Evolutionary conservation across 371 early-diverging fungal genomes (phyloP).

Genomic region (Mycotypha africana): DNA sequence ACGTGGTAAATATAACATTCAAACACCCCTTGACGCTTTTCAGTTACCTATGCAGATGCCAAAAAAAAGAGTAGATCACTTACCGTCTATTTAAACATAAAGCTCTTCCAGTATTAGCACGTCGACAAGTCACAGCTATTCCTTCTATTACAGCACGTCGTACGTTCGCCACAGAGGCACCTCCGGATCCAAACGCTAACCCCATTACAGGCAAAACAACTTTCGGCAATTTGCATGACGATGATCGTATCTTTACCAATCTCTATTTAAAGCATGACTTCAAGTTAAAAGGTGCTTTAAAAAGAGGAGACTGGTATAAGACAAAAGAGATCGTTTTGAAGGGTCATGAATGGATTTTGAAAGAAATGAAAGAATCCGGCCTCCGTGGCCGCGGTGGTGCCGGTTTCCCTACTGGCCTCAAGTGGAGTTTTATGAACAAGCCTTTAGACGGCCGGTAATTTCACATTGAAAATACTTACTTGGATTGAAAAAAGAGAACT

Average conservation of each 20-base stretch:
- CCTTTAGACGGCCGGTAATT: constrained; percentile 78
- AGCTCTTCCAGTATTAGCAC: constrained; percentile 19
- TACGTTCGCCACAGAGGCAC: constrained; percentile 40
- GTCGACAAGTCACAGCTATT: constrained; percentile 17
- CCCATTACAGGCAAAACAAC: constrained; percentile 46
- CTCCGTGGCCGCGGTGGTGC: constrained; percentile 97
- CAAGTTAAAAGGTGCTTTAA: constrained; percentile 81
- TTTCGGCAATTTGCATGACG: constrained; percentile 79
- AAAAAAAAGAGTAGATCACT: too few relatives aligned
- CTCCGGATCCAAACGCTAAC: constrained; percentile 43
- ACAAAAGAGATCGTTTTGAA: constrained; percentile 96
- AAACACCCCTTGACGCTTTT: too few relatives aligned
- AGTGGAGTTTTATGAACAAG: constrained; percentile 99
- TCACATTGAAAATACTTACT: neutral
- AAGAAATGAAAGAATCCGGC: constrained; percentile 95
- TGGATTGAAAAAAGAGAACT: neutral
- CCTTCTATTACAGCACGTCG: constrained; percentile 33
- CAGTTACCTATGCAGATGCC: too few relatives aligned
- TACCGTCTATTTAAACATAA: neutral
- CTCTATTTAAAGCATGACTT: constrained; percentile 91
- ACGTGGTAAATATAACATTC: constrained; percentile 40
- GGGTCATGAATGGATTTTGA: constrained; percentile 95
- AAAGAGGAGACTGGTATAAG: constrained; percentile 98
- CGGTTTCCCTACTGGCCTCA: constrained; percentile 96
- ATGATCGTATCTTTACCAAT: constrained; percentile 97